These are phyloP conservation scores for Sorghum bicolor DNA, from an alignment of 176 grass and related monocot genomes.

Conservation along the genomic window Sorghum_bicolor_NCBIv3 NC_012873.2:65550501-65551000, in stretches of 20 bases:
- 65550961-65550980: background rate
- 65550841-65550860: conserved; percentile 85
- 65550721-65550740: background rate
- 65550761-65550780: background rate
- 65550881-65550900: conserved; percentile 89
- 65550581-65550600: conserved; percentile 75
- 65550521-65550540: conserved; percentile 76
- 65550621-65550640: conserved; percentile 48
- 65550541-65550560: conserved; percentile 86
- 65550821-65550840: conserved; percentile 96
- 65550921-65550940: background rate
- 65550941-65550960: background rate
- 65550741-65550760: conserved; percentile 4
- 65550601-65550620: conserved; percentile 38
- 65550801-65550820: conserved; percentile 68
- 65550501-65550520: conserved; percentile 26
- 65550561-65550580: conserved; percentile 82
- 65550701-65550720: background rate
- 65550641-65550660: conserved; percentile 13
- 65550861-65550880: conserved; percentile 57
- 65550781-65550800: background rate
- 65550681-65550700: conserved; percentile 5
- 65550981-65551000: background rate
- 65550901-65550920: conserved; percentile 50
- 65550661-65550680: conserved; percentile 26